These are phyloP conservation scores for Pterocarpus macrocarpus DNA, from an alignment of 306 rosid genomes.

Conservation along the genomic window DNA sequence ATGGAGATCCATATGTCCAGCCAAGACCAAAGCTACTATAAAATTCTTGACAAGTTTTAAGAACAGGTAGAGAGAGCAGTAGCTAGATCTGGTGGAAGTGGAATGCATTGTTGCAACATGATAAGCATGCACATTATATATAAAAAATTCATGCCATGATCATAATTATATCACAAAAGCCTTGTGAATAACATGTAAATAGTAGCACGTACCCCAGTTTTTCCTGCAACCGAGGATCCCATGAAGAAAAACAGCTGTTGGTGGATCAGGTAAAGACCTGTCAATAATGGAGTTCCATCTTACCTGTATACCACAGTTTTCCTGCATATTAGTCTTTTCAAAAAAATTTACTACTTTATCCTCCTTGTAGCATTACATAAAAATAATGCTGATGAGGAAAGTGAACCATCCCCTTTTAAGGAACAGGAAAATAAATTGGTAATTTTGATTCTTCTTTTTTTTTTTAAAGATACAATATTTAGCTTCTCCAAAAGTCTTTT, in stretches of 20 bases:
- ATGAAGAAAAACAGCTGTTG: slow-evolving; percentile 93
- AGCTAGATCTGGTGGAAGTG: slow-evolving; percentile 2
- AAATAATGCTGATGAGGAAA: slow-evolving; percentile 21
- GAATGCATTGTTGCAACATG: slow-evolving; percentile 3
- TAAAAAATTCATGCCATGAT: not conserved
- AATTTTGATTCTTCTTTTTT: slow-evolving; percentile 14
- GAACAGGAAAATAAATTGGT: not conserved
- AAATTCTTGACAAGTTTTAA: not conserved
- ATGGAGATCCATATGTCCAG: slow-evolving; percentile 11
- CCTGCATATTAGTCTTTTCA: slow-evolving; percentile 31
- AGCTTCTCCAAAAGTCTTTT: slow-evolving; percentile 22
- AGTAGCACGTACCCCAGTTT: slow-evolving; percentile 84
- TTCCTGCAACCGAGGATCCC: slow-evolving; percentile 93
- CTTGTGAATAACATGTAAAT: slow-evolving; percentile 22
- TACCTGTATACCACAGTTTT: slow-evolving; percentile 61
- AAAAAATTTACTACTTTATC: slow-evolving; percentile 22
- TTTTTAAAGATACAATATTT: not conserved
- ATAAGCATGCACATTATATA: slow-evolving; percentile 25
- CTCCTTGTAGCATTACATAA: slow-evolving; percentile 13
- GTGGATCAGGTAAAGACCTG: slow-evolving; percentile 73
- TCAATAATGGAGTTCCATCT: slow-evolving; percentile 87
- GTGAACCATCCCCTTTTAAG: slow-evolving; percentile 20
- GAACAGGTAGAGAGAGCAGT: slow-evolving; percentile 2
- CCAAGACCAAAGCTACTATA: not conserved
- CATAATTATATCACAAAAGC: not conserved